Percentiles rank a stretch among this genome's conserved stretches.
These are phyloP conservation scores for Bruguiera parviflora DNA, from an alignment of 345 rosid species.

Conservation along the genomic window DNA sequence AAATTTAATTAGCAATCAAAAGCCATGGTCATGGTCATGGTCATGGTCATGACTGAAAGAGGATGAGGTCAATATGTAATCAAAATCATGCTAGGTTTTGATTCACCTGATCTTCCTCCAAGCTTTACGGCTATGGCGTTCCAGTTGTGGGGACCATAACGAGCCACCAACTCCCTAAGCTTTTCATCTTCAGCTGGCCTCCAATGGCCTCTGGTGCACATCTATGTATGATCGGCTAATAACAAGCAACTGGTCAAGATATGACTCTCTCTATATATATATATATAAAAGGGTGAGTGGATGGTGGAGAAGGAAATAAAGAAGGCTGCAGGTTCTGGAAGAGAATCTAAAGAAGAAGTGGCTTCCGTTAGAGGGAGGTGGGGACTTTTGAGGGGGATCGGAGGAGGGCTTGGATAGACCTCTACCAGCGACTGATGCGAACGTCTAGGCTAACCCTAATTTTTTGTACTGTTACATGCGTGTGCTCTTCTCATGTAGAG, in stretches of 20 bases:
- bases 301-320: not conserved
- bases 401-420: conserved; percentile 50
- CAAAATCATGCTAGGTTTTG: not conserved
- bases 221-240: not conserved
- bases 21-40: not conserved
- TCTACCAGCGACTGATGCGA: conserved; percentile 49
- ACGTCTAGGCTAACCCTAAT: conserved; percentile 44
- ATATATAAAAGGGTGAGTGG: not conserved
- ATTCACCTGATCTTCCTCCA: conserved; percentile 62
- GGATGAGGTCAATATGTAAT: not conserved
- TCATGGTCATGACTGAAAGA: not conserved
- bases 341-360: conserved; percentile 5
- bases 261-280: conserved; percentile 2
- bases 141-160: conserved; percentile 79
- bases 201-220: conserved; percentile 80
- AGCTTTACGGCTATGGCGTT: conserved; percentile 78
- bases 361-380: conserved; percentile 57
- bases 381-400: conserved; percentile 31
- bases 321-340: not conserved
- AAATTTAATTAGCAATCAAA: not conserved
- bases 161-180: conserved; percentile 59
- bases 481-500: not conserved
- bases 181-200: conserved; percentile 71
- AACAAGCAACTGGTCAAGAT: conserved; percentile 15
- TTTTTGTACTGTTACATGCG: not conserved